Percentiles rank a stretch among this genome's conserved stretches.
Conservation (phyloP, 306 rosid species). For the Neltuma alba region DNA sequence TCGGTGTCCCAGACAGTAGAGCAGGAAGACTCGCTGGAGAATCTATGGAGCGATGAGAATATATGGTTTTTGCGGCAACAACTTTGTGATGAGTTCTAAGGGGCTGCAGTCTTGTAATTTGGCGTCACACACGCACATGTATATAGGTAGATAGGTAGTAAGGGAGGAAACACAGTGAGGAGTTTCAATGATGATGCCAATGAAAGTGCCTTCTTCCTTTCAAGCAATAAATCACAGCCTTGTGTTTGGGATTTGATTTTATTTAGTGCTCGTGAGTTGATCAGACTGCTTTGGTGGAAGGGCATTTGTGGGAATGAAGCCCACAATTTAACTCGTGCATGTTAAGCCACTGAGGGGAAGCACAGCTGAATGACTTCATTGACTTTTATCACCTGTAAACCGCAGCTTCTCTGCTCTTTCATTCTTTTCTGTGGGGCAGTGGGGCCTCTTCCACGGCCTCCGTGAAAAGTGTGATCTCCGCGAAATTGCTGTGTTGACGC, state of each 20-base stretch:
- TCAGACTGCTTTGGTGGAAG: not conserved
- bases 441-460: no score
- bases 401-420: no score
- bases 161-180: not conserved
- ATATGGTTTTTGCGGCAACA: slow-evolving; percentile 52
- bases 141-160: not conserved
- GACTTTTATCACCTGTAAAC: no score
- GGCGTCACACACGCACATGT: not conserved
- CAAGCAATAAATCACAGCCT: not conserved
- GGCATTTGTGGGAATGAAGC: not conserved
- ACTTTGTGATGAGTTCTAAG: slow-evolving; percentile 35
- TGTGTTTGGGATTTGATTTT: no score
- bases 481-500: no score
- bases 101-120: not conserved
- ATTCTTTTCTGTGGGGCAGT: no score
- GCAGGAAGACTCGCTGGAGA: slow-evolving; percentile 39
- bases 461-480: no score
- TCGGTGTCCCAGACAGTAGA: slow-evolving; percentile 10
- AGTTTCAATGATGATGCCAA: not conserved
- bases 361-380: no score
- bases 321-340: no score
- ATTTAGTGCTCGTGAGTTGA: not conserved
- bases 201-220: not conserved
- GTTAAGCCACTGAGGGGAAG: no score
- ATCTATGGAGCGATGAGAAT: slow-evolving; percentile 62